phyloP scores from a whole-genome alignment of 2,329 filamentous ascomycete genomes.

The Talaromyces sp. region DNA sequence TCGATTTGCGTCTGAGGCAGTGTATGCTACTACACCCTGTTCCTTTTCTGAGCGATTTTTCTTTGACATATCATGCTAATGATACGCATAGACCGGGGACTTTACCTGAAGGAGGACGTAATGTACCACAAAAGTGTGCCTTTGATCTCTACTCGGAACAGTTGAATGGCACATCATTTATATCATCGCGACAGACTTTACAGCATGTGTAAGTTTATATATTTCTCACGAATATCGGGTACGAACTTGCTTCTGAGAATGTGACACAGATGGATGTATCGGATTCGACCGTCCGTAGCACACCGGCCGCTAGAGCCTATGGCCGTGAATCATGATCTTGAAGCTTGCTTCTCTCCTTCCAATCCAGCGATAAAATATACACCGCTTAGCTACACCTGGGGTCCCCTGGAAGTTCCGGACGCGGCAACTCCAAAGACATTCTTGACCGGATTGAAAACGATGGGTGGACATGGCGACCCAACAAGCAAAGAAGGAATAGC shows the following conservation, averaged over 20 bases:
- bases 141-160: slow-evolving; percentile 1
- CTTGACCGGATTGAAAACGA: neutral
- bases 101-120: neutral
- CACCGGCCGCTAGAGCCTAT: neutral
- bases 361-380: neutral
- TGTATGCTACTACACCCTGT: neutral
- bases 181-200: neutral
- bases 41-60: neutral
- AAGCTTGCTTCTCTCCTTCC: neutral
- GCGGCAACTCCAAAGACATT: neutral
- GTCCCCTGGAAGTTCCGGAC: neutral
- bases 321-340: neutral
- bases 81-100: neutral
- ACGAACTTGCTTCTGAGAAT: neutral
- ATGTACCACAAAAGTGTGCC: neutral
- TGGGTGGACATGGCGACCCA: neutral
- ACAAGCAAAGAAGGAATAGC: slow-evolving; percentile 1
- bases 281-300: neutral
- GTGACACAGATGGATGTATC: neutral
- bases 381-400: neutral
- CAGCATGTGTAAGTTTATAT: neutral
- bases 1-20: neutral
- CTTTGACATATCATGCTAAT: neutral
- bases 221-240: neutral
- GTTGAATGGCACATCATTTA: neutral